Conservation (phyloP, 2,329 filamentous ascomycete species). For the Neofusicoccum laricinum region DNA sequence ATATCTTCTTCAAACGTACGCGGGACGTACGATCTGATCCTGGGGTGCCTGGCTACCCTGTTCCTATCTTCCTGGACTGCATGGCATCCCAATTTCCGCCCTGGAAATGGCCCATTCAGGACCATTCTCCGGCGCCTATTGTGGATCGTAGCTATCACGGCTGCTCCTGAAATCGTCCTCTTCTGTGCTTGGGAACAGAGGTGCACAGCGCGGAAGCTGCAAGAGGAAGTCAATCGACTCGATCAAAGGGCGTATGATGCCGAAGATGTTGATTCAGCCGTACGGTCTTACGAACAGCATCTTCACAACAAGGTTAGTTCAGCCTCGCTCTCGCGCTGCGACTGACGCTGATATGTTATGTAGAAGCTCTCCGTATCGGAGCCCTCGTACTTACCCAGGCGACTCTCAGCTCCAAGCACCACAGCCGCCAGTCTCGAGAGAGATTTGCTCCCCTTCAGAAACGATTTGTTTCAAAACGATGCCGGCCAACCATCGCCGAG, state of each 20-base stretch:
- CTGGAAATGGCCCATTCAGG: neutral
- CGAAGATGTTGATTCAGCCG: neutral
- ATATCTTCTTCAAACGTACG: conserved; percentile 20
- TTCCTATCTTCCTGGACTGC: conserved; percentile 27
- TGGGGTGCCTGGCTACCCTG: conserved; percentile 25
- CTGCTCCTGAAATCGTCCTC: conserved; percentile 24
- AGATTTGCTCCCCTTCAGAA: neutral
- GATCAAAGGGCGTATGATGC: neutral
- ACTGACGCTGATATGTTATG: neutral
- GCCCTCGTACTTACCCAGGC: neutral
- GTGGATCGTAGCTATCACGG: conserved; percentile 24
- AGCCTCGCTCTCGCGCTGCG: no score
- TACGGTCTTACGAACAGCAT: neutral
- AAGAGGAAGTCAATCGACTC: conserved; percentile 15
- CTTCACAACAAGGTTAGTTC: neutral
- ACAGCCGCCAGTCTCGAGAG: neutral
- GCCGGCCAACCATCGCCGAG: neutral
- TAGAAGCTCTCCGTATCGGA: neutral
- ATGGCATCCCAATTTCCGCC: conserved; percentile 26
- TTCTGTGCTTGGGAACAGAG: conserved; percentile 26
- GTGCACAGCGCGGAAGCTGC: conserved; percentile 19
- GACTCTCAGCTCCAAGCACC: neutral
- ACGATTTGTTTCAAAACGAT: neutral
- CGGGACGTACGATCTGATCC: conserved; percentile 24
- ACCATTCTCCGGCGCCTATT: conserved; percentile 10